Conservation (phyloP, 805 yeast species). For the Pichia cabralensis region DNA sequence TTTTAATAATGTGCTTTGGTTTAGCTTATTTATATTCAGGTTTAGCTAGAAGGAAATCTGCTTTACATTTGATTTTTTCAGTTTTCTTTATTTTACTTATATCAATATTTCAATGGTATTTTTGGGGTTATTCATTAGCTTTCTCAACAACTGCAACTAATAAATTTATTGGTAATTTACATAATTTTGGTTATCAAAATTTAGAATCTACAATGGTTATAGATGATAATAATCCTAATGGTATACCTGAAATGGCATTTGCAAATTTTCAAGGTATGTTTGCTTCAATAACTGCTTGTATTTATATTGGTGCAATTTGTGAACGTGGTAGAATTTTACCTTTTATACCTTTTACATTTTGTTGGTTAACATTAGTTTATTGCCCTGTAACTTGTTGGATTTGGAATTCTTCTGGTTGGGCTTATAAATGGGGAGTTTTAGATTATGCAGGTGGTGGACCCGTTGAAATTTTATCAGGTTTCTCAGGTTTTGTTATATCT, state of each 20-base stretch:
- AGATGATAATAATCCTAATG: neutral
- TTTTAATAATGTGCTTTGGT: slow-evolving; percentile 91
- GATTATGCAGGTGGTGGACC: slow-evolving; percentile 99
- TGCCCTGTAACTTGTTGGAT: slow-evolving; percentile 95
- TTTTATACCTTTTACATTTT: slow-evolving; percentile 66
- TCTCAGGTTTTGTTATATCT: slow-evolving; percentile 82
- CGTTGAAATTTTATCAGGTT: slow-evolving; percentile 86
- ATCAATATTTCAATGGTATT: slow-evolving; percentile 86
- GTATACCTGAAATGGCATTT: slow-evolving; percentile 81
- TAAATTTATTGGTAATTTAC: slow-evolving; percentile 80
- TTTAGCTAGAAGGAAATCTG: slow-evolving; percentile 81
- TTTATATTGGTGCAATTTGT: slow-evolving; percentile 85
- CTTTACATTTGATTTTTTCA: slow-evolving; percentile 77
- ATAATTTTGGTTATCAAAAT: slow-evolving; percentile 71
- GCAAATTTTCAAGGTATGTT: slow-evolving; percentile 89
- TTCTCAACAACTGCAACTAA: slow-evolving; percentile 73
- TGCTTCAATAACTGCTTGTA: slow-evolving; percentile 83
- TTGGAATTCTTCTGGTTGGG: slow-evolving; percentile 95
- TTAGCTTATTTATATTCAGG: slow-evolving; percentile 90
- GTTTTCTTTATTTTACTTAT: slow-evolving; percentile 38
- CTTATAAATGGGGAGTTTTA: slow-evolving; percentile 78
- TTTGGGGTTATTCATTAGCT: slow-evolving; percentile 96
- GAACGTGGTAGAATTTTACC: slow-evolving; percentile 90
- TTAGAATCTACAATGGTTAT: slow-evolving; percentile 34
- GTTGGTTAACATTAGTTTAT: slow-evolving; percentile 88